phyloP scores from a whole-genome alignment of 1,284 basidiomycete genomes.

The Schizophyllum commune region DNA sequence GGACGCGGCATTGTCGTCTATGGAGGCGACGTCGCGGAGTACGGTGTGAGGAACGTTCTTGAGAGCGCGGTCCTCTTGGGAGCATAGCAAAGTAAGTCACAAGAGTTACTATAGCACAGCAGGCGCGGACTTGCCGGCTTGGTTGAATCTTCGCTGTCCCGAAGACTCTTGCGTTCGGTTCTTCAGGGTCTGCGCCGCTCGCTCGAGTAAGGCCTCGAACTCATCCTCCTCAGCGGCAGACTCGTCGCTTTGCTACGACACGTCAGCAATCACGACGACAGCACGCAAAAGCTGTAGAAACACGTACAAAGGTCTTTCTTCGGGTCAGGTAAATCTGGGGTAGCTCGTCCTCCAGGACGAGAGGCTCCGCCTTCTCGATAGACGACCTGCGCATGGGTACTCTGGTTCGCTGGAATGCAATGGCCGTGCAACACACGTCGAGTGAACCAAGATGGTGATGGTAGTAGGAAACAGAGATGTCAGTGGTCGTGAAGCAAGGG shows the following conservation, averaged over 20 bases:
- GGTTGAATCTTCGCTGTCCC: not conserved
- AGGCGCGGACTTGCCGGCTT: too few relatives aligned
- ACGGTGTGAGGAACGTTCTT: not conserved
- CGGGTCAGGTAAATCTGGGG: not conserved
- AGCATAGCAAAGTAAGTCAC: too few relatives aligned
- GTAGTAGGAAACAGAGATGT: not conserved
- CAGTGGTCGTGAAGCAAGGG: not conserved
- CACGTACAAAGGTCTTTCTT: not conserved
- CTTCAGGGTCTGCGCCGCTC: not conserved
- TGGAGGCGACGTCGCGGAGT: not conserved
- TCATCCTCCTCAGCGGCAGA: not conserved
- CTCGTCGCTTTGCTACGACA: not conserved
- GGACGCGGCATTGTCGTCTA: not conserved
- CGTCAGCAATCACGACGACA: not conserved
- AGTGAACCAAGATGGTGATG: not conserved
- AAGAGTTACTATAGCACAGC: too few relatives aligned
- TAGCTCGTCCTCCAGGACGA: not conserved
- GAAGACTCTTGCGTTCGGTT: not conserved
- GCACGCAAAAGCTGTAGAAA: not conserved
- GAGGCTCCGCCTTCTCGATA: not conserved
- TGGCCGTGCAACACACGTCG: not conserved
- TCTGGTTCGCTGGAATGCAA: not conserved
- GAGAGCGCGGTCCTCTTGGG: not conserved
- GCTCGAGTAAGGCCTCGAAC: not conserved
- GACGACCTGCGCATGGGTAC: too few relatives aligned